Conservation (phyloP, 192 early-diverging fungal genomes). For the Powellomyces hirtus region DNA sequence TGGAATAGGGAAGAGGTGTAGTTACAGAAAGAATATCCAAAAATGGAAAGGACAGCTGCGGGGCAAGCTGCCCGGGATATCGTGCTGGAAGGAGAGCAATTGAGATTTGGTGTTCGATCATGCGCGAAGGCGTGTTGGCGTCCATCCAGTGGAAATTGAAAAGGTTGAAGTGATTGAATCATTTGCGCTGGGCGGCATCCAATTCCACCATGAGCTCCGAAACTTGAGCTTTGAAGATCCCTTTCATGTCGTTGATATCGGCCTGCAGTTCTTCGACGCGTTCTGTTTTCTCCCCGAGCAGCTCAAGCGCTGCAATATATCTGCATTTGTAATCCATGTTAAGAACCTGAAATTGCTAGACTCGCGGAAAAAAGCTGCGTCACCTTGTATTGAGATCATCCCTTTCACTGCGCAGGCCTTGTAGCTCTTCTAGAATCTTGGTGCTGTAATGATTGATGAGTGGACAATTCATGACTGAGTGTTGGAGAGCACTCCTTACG, state of each 20-base stretch:
- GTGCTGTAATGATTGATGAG: not conserved
- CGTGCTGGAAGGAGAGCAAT: too few relatives aligned
- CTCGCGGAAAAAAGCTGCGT: not conserved
- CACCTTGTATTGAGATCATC: slow-evolving; percentile 58
- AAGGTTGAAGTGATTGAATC: too few relatives aligned
- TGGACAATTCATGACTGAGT: not conserved
- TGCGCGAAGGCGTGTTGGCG: too few relatives aligned
- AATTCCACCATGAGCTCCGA: slow-evolving; percentile 14
- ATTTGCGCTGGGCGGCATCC: too few relatives aligned
- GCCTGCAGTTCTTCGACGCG: slow-evolving; percentile 78
- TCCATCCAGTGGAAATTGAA: too few relatives aligned
- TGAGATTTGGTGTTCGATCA: too few relatives aligned
- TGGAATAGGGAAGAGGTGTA: too few relatives aligned
- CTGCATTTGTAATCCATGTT: slow-evolving; percentile 20
- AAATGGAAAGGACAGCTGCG: too few relatives aligned
- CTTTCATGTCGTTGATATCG: slow-evolving; percentile 75
- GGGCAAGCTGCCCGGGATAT: too few relatives aligned
- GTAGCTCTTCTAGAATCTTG: not conserved
- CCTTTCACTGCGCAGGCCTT: slow-evolving; percentile 49
- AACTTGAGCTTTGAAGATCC: slow-evolving; percentile 16
- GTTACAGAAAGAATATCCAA: too few relatives aligned
- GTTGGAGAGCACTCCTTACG: slow-evolving; percentile 39
- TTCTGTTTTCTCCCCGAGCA: slow-evolving; percentile 89
- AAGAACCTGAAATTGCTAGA: not conserved
- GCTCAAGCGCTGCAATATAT: slow-evolving; percentile 73